phyloP scores from a whole-genome alignment of 1,139 yeast genomes.

The Taphrina wiesneri region DNA sequence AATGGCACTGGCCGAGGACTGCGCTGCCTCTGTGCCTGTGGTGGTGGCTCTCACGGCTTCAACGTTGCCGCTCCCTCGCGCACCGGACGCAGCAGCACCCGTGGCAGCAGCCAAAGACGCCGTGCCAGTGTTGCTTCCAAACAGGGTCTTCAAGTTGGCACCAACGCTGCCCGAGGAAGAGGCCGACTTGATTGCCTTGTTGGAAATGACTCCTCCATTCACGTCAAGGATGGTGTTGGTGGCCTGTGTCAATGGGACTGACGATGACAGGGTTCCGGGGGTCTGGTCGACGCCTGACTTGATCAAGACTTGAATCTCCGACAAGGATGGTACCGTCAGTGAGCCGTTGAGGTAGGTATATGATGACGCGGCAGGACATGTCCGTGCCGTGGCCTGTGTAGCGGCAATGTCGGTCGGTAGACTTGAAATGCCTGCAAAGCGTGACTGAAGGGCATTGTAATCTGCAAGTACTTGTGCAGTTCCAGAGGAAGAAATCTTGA shows the following conservation, averaged over 20 bases:
- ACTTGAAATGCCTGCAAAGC: slow-evolving; percentile 49
- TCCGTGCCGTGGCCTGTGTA: slow-evolving; percentile 41
- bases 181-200: slow-evolving; percentile 40
- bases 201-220: slow-evolving; percentile 54
- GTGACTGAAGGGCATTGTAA: slow-evolving; percentile 58
- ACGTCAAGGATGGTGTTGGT: slow-evolving; percentile 53
- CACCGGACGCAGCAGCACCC: not conserved
- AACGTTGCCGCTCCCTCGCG: not conserved
- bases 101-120: slow-evolving; percentile 11
- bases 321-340: slow-evolving; percentile 43
- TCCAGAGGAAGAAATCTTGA: slow-evolving; percentile 49
- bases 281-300: slow-evolving; percentile 16
- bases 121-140: slow-evolving; percentile 25
- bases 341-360: slow-evolving; percentile 44
- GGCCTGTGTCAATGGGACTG: slow-evolving; percentile 47
- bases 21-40: not conserved
- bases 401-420: slow-evolving; percentile 39
- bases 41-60: not conserved
- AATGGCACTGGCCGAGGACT: not conserved
- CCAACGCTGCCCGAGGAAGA: slow-evolving; percentile 20
- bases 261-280: slow-evolving; percentile 44
- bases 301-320: slow-evolving; percentile 36
- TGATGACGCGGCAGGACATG: slow-evolving; percentile 40
- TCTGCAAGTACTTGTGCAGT: slow-evolving; percentile 54
- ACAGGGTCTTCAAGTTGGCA: slow-evolving; percentile 6